A percentile compares a stretch with the other conserved stretches of the same genome.
These are phyloP conservation scores for Inga laurina DNA, from an alignment of 306 rosid genomes.

Conservation along the genomic window DNA sequence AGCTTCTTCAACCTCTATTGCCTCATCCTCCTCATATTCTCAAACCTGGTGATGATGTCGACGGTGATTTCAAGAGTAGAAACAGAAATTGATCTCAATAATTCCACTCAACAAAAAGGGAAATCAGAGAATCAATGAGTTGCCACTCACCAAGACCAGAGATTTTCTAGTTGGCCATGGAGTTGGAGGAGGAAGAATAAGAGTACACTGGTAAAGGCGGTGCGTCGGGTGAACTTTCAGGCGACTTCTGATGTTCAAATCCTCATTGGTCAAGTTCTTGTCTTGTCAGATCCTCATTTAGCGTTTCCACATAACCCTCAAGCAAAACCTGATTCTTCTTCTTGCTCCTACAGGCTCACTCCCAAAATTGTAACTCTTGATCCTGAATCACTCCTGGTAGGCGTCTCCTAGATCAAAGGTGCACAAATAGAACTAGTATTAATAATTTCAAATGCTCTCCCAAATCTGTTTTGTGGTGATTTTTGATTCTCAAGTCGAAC, in stretches of 20 bases:
- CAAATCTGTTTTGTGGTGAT: no score
- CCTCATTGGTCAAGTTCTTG: slow-evolving; percentile 82
- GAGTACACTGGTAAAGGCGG: slow-evolving; percentile 11
- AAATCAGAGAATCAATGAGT: not conserved
- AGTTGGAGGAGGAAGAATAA: slow-evolving; percentile 34
- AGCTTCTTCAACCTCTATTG: no score
- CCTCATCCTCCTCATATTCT: no score
- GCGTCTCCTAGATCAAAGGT: not conserved
- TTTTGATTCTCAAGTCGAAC: no score
- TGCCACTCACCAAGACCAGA: slow-evolving; percentile 69
- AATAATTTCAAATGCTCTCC: no score
- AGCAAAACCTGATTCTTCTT: slow-evolving; percentile 66
- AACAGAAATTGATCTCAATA: not conserved
- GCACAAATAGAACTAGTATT: not conserved
- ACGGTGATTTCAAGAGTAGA: not conserved
- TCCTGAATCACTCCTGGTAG: not conserved
- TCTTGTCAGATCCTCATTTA: slow-evolving; percentile 61
- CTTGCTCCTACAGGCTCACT: not conserved
- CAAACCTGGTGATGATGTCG: no score
- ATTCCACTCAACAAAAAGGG: not conserved
- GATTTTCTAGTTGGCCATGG: slow-evolving; percentile 81
- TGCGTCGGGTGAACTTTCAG: slow-evolving; percentile 33
- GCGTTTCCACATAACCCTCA: slow-evolving; percentile 60
- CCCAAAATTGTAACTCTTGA: slow-evolving; percentile 18
- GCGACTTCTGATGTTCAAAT: slow-evolving; percentile 51